These are phyloP conservation scores for Hordeum marinum DNA, from an alignment of 176 grass and related monocot genomes.

Conservation along the genomic window DNA sequence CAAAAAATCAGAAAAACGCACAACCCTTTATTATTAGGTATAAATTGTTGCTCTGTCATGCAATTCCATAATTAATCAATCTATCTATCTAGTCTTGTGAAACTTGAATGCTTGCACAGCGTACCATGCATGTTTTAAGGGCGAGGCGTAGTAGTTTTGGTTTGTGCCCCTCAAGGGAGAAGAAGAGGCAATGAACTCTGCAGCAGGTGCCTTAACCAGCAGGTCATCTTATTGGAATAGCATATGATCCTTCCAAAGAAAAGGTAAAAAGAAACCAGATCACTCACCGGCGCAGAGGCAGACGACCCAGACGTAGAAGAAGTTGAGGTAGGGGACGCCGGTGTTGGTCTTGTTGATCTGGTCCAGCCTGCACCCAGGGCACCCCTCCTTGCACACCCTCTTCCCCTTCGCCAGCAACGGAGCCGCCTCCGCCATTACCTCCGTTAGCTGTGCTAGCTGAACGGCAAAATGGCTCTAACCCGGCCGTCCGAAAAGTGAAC, in stretches of 20 bases:
- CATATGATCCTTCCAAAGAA: not conserved
- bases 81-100: no score
- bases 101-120: no score
- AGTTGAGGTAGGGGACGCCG: conserved; percentile 52
- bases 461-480: no score
- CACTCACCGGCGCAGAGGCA: conserved; percentile 40
- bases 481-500: no score
- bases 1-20: no score
- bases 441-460: no score
- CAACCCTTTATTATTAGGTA: no score
- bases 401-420: conserved; percentile 27
- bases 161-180: no score
- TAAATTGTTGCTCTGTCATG: no score
- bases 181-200: not conserved
- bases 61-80: no score
- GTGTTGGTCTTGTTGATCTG: conserved; percentile 8
- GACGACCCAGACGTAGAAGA: conserved; percentile 72
- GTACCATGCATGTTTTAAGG: no score
- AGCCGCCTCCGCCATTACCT: not conserved
- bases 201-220: not conserved
- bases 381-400: conserved; percentile 17
- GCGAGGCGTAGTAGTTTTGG: no score
- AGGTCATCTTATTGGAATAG: not conserved
- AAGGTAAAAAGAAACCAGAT: not conserved
- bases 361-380: conserved; percentile 47